Evolutionary conservation across 75 land plant genomes (phyloP), one percentile per base, ranked within the genome.

Genomic region (Picea sitchensis): DNA sequence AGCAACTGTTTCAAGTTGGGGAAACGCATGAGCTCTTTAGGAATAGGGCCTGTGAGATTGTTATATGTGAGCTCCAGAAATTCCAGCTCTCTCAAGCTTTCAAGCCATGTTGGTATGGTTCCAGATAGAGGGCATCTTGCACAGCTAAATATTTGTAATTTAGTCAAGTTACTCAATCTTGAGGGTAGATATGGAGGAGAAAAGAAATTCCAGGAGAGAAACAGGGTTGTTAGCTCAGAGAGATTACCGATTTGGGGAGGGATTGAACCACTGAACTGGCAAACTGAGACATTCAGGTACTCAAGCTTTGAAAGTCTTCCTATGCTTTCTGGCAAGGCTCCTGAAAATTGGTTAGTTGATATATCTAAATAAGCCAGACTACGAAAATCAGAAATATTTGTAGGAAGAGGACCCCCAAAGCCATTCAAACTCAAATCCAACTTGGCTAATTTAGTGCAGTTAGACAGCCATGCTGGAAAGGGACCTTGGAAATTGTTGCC

Each of bases 401-500:
- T 26, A 26, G 80, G 80, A 23, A 77, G 81, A 17, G 44, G n/a
- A 23, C 80, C 73, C 61, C 9, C 78, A 68, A 77, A 77, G 59
- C 51, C 58, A 51, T 79, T 79, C 56, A n/a, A 59, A 30, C 81
- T 73, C 61, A 87, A 51, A 61, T 87, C 87, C 44, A 87, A 64
- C 23, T 54, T 51, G 57, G 62, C 77, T 26, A 87, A 58, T 13
- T 62, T 62, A 34, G 78, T 20, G 64, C 85, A 87, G 9, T 61
- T 23, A 18, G 56, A 69, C 7, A 86, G 47, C 64, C 78, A 67
- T 18, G 44, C 41, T 5, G 88, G 88, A n/a, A 86, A 65, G 0
- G 31, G 38, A 11, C 86, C 88, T 2, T 79, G 21, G n/a, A 86
- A 79, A 61, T 83, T 85, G 82, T 85, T 85, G 38, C 82, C 51